These are phyloP conservation scores for Perkinsus marinus DNA, from an alignment of 169 alveolate genomes.

Conservation along the genomic window DNA sequence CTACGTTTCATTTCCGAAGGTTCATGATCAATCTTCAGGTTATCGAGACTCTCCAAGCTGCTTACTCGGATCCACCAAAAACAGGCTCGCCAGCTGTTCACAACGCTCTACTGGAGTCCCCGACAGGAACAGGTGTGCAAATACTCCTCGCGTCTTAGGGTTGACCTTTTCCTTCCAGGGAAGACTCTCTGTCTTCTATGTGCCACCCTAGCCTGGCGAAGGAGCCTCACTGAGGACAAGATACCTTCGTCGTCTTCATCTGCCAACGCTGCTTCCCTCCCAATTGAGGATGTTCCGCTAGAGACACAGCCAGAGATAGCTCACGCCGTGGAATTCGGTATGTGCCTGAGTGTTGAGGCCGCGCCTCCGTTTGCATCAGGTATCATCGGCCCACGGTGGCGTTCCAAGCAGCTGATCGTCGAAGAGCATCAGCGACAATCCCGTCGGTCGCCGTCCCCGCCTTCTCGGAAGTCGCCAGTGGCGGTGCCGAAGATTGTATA, in stretches of 20 bases:
- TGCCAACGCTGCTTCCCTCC: background rate
- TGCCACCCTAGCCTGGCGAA: slow-evolving; percentile 59
- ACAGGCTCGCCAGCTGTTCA: background rate
- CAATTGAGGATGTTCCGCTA: background rate
- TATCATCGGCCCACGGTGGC: background rate
- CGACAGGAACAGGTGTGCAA: slow-evolving; percentile 79
- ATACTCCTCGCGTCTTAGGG: too few relatives aligned
- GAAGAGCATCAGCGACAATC: background rate
- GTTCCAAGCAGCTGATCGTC: background rate
- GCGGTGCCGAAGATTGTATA: background rate
- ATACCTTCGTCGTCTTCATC: too few relatives aligned
- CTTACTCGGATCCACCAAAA: background rate
- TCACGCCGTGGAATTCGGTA: background rate
- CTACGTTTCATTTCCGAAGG: too few relatives aligned
- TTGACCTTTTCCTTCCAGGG: slow-evolving; percentile 16
- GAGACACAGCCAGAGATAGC: background rate
- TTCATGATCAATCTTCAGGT: background rate
- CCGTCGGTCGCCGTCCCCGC: background rate
- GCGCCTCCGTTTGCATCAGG: background rate
- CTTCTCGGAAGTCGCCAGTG: background rate
- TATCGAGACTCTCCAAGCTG: background rate
- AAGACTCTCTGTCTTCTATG: slow-evolving; percentile 77
- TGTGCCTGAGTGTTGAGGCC: background rate
- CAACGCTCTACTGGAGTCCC: slow-evolving; percentile 81
- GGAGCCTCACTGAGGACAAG: background rate